Base-by-base conservation (phyloP, 2,329 filamentous ascomycete species). In the Stagonosporopsis tanaceti region DNA sequence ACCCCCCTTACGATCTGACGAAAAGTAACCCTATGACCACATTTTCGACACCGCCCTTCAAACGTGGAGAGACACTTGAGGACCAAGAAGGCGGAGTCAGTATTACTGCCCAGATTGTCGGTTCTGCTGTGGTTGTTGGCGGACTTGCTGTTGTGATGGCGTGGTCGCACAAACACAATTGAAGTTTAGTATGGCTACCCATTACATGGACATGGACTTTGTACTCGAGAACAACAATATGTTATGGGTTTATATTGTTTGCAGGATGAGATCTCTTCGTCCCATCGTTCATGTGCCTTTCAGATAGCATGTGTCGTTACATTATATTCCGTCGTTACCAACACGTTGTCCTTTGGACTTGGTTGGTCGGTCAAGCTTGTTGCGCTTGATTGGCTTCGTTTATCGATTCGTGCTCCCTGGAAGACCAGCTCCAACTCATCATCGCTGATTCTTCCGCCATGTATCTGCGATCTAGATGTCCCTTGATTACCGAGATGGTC, bases 381-480 rank as follows among this genome's bases (percentile, higher is more conserved):
- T 9, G 37, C 15, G 39, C 32, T 38, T 12, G 38, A 52, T 2
- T 38, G 44, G 15, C 59, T 65, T 41, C 59, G 64, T 4, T 44
- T 15, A 40, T 39, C 17, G 37, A 39, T 39, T 39, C 37, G 17
- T 39, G 37, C 37, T 22, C 64, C 64, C 34, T 60, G 57, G 48
- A 56, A 61, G 12, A 57, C 53, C 15, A 67, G 59, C 38, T 67
- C 61, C 50, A 66, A 32, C 34, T 67, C 61, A 35, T 66, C 65
- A 14, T 66, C 65, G 27, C 54, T 57, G 17, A 59, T 50, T 2
- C 46, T 54, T 12, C 58, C 58, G 1, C 41, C 59, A 22, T 53
- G 57, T 9, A 59, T 34, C 22, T 61, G 53, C 20, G 63, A 61
- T 44, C 24, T 55, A 1, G 56, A 53, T 7, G 20, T 30, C 11